Evolutionary conservation across 2,329 filamentous ascomycete species (phyloP).

Genomic region (Talaromyces sp.): DNA sequence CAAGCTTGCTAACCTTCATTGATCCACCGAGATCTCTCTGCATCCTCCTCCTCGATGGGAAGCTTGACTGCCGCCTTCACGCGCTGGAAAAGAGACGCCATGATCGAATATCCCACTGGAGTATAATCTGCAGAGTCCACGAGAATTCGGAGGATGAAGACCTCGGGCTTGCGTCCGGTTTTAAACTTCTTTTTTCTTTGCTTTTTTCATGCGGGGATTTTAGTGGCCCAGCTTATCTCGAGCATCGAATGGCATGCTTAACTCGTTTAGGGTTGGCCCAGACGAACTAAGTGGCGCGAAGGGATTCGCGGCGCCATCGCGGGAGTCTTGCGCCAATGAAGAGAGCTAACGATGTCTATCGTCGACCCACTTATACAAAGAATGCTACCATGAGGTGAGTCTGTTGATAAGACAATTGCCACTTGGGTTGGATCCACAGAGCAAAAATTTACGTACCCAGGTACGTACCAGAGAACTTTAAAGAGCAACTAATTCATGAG

Average conservation of each 20-base stretch:
- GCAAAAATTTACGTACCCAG: neutral
- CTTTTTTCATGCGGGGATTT: slow-evolving; percentile 1
- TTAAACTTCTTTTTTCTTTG: slow-evolving; percentile 31
- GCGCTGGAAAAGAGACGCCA: slow-evolving; percentile 14
- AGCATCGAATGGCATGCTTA: slow-evolving; percentile 5
- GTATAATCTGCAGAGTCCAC: neutral
- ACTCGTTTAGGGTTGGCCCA: neutral
- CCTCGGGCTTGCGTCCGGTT: slow-evolving; percentile 64
- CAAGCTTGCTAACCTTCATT: slow-evolving; percentile 11
- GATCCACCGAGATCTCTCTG: slow-evolving; percentile 11
- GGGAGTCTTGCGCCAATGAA: neutral
- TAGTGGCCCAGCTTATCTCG: neutral
- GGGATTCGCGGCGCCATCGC: neutral
- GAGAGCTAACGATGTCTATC: neutral
- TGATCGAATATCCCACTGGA: slow-evolving; percentile 11
- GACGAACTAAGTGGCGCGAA: neutral
- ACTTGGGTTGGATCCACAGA: neutral
- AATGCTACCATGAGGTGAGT: slow-evolving; percentile 3
- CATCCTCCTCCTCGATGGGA: slow-evolving; percentile 4
- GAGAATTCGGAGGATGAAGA: slow-evolving; percentile 26
- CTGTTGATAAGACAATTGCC: slow-evolving; percentile 6
- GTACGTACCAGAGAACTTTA: neutral
- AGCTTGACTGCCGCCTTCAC: slow-evolving; percentile 11
- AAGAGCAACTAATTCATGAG: neutral
- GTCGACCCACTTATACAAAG: neutral